Evolutionary conservation across 225 moss, liverwort and hornwort genomes (phyloP).

Genomic region (Neckera pumila): DNA sequence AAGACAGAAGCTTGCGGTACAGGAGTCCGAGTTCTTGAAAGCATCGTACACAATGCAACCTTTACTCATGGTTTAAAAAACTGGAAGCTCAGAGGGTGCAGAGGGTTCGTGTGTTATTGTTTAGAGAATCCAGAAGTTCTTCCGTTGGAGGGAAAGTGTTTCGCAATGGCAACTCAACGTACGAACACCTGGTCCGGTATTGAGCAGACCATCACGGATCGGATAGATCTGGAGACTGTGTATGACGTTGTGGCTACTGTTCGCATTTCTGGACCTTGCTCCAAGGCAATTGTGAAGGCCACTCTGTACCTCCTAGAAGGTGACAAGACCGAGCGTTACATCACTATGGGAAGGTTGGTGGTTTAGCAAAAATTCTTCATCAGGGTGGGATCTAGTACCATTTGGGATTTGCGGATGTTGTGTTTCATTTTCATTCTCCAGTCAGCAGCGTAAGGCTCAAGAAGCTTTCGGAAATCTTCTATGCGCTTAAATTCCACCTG

Average conservation of each 20-base stretch:
- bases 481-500: not conserved
- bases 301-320: slow-evolving; percentile 53
- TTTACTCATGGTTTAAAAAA: slow-evolving; percentile 56
- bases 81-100: slow-evolving; percentile 67
- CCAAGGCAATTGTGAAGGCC: slow-evolving; percentile 49
- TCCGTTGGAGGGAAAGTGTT: slow-evolving; percentile 54
- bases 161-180: slow-evolving; percentile 63
- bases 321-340: slow-evolving; percentile 55
- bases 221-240: slow-evolving; percentile 45
- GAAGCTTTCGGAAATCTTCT: not conserved
- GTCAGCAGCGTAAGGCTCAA: not conserved
- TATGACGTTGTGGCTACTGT: slow-evolving; percentile 55
- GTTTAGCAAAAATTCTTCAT: not conserved
- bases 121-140: slow-evolving; percentile 38
- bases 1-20: slow-evolving; percentile 12
- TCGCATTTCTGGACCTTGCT: slow-evolving; percentile 44
- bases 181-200: slow-evolving; percentile 69
- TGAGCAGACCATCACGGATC: slow-evolving; percentile 72
- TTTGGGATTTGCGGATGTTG: not conserved
- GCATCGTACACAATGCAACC: slow-evolving; percentile 45
- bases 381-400: not conserved
- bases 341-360: slow-evolving; percentile 77
- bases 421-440: not conserved
- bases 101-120: slow-evolving; percentile 42
- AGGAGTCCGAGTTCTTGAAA: slow-evolving; percentile 1